Conservation (phyloP, 495 filamentous ascomycete species). For the Tuber calosporum region DNA sequence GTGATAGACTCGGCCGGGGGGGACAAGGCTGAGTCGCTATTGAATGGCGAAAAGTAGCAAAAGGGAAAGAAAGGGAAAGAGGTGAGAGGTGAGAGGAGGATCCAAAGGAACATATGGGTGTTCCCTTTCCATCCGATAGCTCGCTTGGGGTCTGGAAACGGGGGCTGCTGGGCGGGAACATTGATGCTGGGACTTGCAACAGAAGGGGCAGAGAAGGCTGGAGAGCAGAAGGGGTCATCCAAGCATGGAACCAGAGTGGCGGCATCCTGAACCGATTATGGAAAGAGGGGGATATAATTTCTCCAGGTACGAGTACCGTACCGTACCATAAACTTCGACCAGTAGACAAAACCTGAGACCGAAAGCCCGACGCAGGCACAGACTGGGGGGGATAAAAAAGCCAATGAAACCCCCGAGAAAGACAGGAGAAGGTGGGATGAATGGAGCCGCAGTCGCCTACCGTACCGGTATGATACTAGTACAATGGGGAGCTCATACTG, state of each 20-base stretch:
- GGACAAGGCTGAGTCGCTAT: neutral
- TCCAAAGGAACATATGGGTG: neutral
- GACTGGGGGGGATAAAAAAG: neutral
- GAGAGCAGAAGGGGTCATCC: neutral
- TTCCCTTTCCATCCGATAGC: neutral
- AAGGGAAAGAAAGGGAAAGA: neutral
- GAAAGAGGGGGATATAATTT: neutral
- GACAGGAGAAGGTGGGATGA: neutral
- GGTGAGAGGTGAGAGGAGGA: neutral
- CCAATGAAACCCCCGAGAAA: neutral
- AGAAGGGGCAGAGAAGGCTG: neutral
- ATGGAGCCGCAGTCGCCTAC: neutral
- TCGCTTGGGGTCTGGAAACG: neutral
- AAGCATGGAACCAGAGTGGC: neutral
- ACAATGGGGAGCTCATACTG: neutral
- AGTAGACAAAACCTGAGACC: neutral
- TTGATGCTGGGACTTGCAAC: neutral
- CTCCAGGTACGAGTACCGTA: neutral
- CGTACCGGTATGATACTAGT: too few species aligned
- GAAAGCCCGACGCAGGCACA: neutral
- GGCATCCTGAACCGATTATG: neutral
- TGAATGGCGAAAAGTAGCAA: slow-evolving; percentile 3
- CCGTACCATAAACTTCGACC: neutral
- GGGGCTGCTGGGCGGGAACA: neutral
- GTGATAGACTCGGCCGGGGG: neutral